Percentiles rank a stretch among this genome's conserved stretches.
Evolutionary conservation across 352 stramenopile species (phyloP).

Genomic region (Pythium brachiatum): DNA sequence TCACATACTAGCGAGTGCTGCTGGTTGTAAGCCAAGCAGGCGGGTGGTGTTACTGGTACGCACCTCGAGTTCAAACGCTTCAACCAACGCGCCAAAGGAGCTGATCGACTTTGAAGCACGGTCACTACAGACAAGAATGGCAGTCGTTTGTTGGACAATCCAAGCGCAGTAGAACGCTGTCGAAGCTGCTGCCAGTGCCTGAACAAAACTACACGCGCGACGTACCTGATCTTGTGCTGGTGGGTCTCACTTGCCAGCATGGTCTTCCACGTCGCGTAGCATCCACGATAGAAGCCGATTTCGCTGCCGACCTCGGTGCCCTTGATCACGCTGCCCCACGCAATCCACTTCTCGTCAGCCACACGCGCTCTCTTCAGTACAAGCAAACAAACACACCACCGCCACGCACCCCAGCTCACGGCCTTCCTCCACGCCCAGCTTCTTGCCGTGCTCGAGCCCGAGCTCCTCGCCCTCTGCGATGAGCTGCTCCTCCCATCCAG

Average conservation of each 20-base stretch:
- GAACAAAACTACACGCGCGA: background rate
- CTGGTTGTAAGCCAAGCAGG: no score
- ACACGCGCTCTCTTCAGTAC: background rate
- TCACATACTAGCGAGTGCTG: no score
- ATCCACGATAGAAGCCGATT: slow-evolving; percentile 80
- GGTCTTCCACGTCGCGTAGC: slow-evolving; percentile 61
- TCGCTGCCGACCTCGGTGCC: slow-evolving; percentile 81
- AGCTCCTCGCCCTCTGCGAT: slow-evolving; percentile 67
- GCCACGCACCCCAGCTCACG: slow-evolving; percentile 64
- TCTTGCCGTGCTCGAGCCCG: slow-evolving; percentile 47
- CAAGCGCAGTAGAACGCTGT: background rate
- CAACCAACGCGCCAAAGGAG: slow-evolving; percentile 51
- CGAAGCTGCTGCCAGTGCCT: slow-evolving; percentile 6
- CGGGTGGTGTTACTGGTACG: no score
- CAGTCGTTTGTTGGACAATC: background rate
- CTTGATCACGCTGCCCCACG: slow-evolving; percentile 52
- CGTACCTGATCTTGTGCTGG: slow-evolving; percentile 45
- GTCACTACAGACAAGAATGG: slow-evolving; percentile 24
- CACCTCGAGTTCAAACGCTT: slow-evolving; percentile 70
- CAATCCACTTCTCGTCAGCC: background rate
- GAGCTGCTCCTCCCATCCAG: slow-evolving; percentile 62
- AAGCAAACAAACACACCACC: background rate
- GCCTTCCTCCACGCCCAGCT: slow-evolving; percentile 71
- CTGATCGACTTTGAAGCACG: slow-evolving; percentile 58
- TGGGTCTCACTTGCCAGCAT: slow-evolving; percentile 46